Conservation (phyloP, 352 stramenopile genomes). For the Phytophthora vignae region DNA sequence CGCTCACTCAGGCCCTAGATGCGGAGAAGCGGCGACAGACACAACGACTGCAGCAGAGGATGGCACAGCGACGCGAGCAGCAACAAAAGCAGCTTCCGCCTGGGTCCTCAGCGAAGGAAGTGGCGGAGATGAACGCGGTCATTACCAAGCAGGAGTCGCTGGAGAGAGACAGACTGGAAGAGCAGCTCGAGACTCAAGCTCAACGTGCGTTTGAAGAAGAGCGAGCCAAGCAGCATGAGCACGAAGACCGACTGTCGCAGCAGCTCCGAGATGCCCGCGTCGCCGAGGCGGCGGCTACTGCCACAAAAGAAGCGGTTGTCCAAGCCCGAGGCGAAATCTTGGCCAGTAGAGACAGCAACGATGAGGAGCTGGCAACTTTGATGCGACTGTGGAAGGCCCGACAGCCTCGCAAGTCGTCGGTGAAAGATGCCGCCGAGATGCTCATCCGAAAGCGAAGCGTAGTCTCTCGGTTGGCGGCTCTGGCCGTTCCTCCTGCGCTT, state of each 20-base stretch:
- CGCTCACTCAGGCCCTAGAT: slow-evolving; percentile 21
- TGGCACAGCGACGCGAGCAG: slow-evolving; percentile 31
- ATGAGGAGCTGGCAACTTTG: slow-evolving; percentile 16
- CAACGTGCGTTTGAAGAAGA: slow-evolving; percentile 32
- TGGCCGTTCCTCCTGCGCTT: not conserved
- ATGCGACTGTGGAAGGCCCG: slow-evolving; percentile 24
- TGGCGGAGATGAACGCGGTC: slow-evolving; percentile 27
- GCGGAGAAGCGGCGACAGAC: slow-evolving; percentile 39
- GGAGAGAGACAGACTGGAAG: slow-evolving; percentile 33
- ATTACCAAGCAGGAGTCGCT: slow-evolving; percentile 32
- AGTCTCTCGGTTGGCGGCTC: slow-evolving; percentile 14
- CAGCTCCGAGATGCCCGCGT: slow-evolving; percentile 32
- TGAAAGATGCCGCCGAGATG: slow-evolving; percentile 8
- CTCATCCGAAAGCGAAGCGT: slow-evolving; percentile 13
- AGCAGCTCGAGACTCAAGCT: slow-evolving; percentile 33
- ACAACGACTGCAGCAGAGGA: slow-evolving; percentile 37
- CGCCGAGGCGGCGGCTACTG: slow-evolving; percentile 12
- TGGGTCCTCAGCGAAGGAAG: slow-evolving; percentile 19
- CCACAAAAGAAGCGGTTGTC: slow-evolving; percentile 27
- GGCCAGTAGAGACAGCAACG: not conserved
- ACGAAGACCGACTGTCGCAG: slow-evolving; percentile 24
- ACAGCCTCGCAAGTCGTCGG: slow-evolving; percentile 3
- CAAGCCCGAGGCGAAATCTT: slow-evolving; percentile 19
- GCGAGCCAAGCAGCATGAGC: slow-evolving; percentile 29
- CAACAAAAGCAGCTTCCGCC: slow-evolving; percentile 24